Conservation (phyloP, 2,329 filamentous ascomycete genomes). For the Plectosphaerella plurivora region DNA sequence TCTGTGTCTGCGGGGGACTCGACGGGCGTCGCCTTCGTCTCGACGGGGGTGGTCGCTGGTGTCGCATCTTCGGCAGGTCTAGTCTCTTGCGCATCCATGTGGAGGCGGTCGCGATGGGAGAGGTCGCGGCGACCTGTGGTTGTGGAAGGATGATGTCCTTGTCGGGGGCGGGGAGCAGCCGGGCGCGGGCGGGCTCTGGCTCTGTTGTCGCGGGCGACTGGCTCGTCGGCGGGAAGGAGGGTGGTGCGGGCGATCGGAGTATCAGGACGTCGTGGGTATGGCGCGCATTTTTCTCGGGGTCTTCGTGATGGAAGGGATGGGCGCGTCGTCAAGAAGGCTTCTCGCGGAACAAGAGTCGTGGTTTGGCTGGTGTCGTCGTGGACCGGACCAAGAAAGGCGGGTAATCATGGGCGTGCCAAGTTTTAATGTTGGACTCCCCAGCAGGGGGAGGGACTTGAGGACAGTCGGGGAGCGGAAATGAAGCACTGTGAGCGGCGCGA, state of each 20-base stretch:
- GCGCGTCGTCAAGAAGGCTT: not conserved
- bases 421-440: not conserved
- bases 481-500: too few relatives aligned
- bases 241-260: not conserved
- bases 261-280: not conserved
- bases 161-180: too few relatives aligned
- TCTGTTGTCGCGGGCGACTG: not conserved
- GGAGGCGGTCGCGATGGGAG: not conserved
- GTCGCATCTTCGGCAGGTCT: constrained; percentile 3
- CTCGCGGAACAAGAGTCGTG: not conserved
- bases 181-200: too few relatives aligned
- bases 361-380: not conserved
- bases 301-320: not conserved
- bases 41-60: not conserved
- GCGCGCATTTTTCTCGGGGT: not conserved
- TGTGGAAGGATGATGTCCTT: too few relatives aligned
- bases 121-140: too few relatives aligned
- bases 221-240: not conserved
- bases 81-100: constrained; percentile 2
- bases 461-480: too few relatives aligned
- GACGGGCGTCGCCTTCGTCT: constrained; percentile 20
- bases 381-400: not conserved
- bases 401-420: not conserved
- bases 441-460: not conserved
- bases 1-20: constrained; percentile 13